Percentiles rank a stretch among this genome's conserved stretches.
Conservation (phyloP, 2,329 filamentous ascomycete species). For the Neonectria punicea region DNA sequence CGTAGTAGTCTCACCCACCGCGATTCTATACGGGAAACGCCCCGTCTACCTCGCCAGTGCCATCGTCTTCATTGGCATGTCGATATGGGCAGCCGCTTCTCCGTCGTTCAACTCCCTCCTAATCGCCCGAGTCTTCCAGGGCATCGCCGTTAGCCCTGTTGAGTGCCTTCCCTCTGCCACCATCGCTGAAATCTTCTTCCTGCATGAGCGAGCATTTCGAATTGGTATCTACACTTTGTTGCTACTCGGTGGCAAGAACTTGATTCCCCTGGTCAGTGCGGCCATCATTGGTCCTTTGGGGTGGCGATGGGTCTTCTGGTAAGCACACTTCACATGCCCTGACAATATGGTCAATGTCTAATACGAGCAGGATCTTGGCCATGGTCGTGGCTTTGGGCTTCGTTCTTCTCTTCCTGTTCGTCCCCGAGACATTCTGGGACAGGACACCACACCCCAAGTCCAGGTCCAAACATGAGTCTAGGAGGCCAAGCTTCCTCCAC, state of each 20-base stretch:
- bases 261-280: slow-evolving; percentile 88
- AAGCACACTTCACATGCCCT: slow-evolving; percentile 42
- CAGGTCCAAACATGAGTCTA: slow-evolving; percentile 41
- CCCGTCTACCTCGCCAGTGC: slow-evolving; percentile 86
- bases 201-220: slow-evolving; percentile 92
- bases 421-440: slow-evolving; percentile 97
- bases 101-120: slow-evolving; percentile 83
- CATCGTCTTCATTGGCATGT: slow-evolving; percentile 79
- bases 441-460: slow-evolving; percentile 68
- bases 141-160: slow-evolving; percentile 87
- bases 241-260: slow-evolving; percentile 89
- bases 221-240: slow-evolving; percentile 93
- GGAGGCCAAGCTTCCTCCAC: slow-evolving; percentile 58
- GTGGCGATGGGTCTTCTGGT: slow-evolving; percentile 95
- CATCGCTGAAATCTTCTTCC: slow-evolving; percentile 95
- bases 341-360: neutral
- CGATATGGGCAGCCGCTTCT: slow-evolving; percentile 88
- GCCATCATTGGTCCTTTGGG: slow-evolving; percentile 79
- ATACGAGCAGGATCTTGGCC: slow-evolving; percentile 74
- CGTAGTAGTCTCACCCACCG: slow-evolving; percentile 87
- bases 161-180: slow-evolving; percentile 94
- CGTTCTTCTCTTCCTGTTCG: slow-evolving; percentile 84
- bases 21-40: slow-evolving; percentile 89
- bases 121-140: slow-evolving; percentile 85
- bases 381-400: slow-evolving; percentile 80